Evolutionary conservation across 768 basidiomycete genomes (phyloP).

Genomic region (Auricularia heimuer): DNA sequence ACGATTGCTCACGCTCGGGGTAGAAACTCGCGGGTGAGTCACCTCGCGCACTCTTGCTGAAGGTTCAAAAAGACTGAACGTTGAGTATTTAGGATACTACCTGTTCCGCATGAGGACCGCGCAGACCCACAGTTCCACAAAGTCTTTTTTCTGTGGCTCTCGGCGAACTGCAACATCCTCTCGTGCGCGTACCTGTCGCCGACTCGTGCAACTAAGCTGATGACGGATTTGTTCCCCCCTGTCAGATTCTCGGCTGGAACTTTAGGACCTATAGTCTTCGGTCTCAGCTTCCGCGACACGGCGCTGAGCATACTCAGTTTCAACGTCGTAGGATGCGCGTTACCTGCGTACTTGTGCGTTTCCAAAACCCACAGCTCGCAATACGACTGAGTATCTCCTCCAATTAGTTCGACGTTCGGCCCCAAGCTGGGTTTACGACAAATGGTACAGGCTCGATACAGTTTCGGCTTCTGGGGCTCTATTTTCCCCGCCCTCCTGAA

Average conservation of each 20-base stretch:
- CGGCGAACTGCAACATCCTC: conserved; percentile 57
- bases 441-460: conserved; percentile 65
- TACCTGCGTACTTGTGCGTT: conserved; percentile 54
- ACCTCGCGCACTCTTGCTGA: no score
- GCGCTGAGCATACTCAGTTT: conserved; percentile 59
- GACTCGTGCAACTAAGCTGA: not conserved
- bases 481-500: not conserved
- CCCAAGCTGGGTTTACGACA: conserved; percentile 72
- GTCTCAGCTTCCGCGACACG: conserved; percentile 50
- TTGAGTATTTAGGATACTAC: conserved; percentile 28
- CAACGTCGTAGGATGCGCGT: conserved; percentile 46
- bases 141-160: conserved; percentile 65
- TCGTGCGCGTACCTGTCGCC: conserved; percentile 25
- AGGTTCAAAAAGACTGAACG: not conserved
- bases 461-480: conserved; percentile 32
- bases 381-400: not conserved
- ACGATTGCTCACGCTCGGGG: conserved; percentile 4
- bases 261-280: conserved; percentile 53
- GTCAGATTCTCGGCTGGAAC: conserved; percentile 57
- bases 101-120: conserved; percentile 40
- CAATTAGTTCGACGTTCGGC: conserved; percentile 52
- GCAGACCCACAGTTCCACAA: conserved; percentile 49
- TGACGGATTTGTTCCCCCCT: not conserved
- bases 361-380: conserved; percentile 6
- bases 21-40: conserved; percentile 5